These are phyloP conservation scores for Syzygium aromaticum DNA, from an alignment of 345 rosid species.

Conservation along the genomic window DNA sequence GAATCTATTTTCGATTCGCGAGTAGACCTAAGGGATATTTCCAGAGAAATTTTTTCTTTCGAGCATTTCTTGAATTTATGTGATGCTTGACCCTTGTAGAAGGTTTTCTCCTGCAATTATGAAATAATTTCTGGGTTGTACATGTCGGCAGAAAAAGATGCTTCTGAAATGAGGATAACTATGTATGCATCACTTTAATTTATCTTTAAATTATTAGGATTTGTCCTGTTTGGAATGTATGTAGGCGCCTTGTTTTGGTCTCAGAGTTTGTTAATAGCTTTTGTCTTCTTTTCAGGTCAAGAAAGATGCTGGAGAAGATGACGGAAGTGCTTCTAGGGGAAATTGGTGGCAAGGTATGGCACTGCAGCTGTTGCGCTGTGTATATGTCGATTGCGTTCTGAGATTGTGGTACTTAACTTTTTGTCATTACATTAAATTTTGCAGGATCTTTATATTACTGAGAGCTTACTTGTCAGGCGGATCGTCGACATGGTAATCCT, in stretches of 20 bases:
- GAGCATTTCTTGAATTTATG: background rate
- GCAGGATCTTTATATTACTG: constrained; percentile 61
- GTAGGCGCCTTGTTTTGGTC: background rate
- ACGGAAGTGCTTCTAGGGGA: constrained; percentile 80
- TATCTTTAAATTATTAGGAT: background rate
- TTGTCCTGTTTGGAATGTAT: background rate
- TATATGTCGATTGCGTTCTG: no score
- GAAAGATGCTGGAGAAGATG: constrained; percentile 70
- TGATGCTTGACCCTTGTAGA: background rate
- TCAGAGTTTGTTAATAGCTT: background rate
- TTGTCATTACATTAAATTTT: background rate
- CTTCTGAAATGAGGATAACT: background rate
- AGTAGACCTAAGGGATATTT: background rate
- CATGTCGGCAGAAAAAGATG: background rate
- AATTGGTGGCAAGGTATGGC: constrained; percentile 95
- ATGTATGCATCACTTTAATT: background rate
- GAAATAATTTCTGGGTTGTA: background rate
- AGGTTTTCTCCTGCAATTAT: background rate
- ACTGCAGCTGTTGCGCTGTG: background rate
- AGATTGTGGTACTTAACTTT: background rate
- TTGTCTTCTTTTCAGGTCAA: constrained; percentile 24
- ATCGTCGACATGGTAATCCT: constrained; percentile 2
- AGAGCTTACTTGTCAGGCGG: constrained; percentile 5
- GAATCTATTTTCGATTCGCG: background rate
- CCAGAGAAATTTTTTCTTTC: background rate